A percentile compares a stretch with the other conserved stretches of the same genome.
Evolutionary conservation across 495 filamentous ascomycete genomes (phyloP).

Genomic region (Bryoglossum gracile): DNA sequence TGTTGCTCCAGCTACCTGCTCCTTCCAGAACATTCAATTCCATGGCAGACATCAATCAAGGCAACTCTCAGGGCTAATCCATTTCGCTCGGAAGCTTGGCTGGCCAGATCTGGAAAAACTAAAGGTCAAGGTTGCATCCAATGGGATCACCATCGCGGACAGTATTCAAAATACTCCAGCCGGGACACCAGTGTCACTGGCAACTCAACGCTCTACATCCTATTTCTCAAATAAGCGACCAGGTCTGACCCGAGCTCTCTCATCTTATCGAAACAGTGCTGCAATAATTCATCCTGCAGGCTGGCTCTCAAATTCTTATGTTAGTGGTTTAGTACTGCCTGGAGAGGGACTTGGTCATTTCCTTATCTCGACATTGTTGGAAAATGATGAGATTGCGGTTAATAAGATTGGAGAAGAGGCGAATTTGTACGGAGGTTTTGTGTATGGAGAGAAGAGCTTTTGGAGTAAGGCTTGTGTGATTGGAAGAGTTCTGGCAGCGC

Average conservation of each 20-base stretch:
- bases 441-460: slow-evolving; percentile 62
- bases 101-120: slow-evolving; percentile 40
- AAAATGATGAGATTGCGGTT: slow-evolving; percentile 64
- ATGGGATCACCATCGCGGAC: slow-evolving; percentile 16
- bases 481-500: slow-evolving; percentile 63
- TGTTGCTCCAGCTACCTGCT: not conserved
- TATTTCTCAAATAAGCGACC: slow-evolving; percentile 23
- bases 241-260: slow-evolving; percentile 11
- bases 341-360: slow-evolving; percentile 68
- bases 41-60: slow-evolving; percentile 39
- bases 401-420: slow-evolving; percentile 56
- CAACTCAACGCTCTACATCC: slow-evolving; percentile 23
- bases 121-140: slow-evolving; percentile 11
- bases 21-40: slow-evolving; percentile 21
- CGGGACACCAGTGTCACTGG: slow-evolving; percentile 19
- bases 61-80: slow-evolving; percentile 47
- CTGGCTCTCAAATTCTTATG: slow-evolving; percentile 76
- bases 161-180: slow-evolving; percentile 6
- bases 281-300: slow-evolving; percentile 48
- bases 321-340: slow-evolving; percentile 72
- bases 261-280: slow-evolving; percentile 34
- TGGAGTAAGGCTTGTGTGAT: slow-evolving; percentile 79
- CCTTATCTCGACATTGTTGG: slow-evolving; percentile 69
- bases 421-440: slow-evolving; percentile 73
- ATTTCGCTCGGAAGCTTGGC: slow-evolving; percentile 48